These are phyloP conservation scores for Didymella segeticola DNA, from an alignment of 2,329 filamentous ascomycete genomes.

Conservation along the genomic window DNA sequence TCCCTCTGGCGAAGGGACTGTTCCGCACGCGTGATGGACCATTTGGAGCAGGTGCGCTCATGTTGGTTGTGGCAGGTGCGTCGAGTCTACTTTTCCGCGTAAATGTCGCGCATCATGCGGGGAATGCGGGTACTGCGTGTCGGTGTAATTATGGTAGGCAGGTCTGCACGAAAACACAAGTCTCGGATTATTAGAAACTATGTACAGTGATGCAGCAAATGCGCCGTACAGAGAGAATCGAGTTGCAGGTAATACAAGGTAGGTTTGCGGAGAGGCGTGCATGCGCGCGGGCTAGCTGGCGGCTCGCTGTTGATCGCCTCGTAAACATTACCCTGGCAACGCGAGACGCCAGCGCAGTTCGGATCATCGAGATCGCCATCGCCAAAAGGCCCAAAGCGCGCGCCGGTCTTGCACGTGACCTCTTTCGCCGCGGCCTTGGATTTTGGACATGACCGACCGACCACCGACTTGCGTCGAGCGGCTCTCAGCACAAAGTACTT, in stretches of 20 bases:
- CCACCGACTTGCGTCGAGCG: no score
- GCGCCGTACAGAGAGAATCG: slow-evolving; percentile 16
- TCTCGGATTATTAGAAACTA: slow-evolving; percentile 28
- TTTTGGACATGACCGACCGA: slow-evolving; percentile 3
- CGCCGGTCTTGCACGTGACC: slow-evolving; percentile 8
- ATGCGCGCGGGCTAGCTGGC: slow-evolving; percentile 15
- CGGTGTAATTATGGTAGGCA: slow-evolving; percentile 10
- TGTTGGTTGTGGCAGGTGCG: slow-evolving; percentile 44
- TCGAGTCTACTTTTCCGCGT: slow-evolving; percentile 28
- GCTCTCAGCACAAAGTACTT: slow-evolving; percentile 2
- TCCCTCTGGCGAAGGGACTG: slow-evolving; percentile 75
- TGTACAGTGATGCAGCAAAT: slow-evolving; percentile 35
- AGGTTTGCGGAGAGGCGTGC: slow-evolving; percentile 18
- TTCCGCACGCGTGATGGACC: slow-evolving; percentile 68
- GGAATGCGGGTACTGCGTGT: slow-evolving; percentile 31
- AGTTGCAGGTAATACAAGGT: slow-evolving; percentile 21
- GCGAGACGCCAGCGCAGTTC: slow-evolving; percentile 9
- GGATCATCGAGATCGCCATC: slow-evolving; percentile 2
- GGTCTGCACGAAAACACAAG: slow-evolving; percentile 15
- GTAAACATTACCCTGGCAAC: slow-evolving; percentile 27
- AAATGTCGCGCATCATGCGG: slow-evolving; percentile 32
- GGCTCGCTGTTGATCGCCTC: slow-evolving; percentile 24
- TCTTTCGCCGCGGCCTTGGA: slow-evolving; percentile 7
- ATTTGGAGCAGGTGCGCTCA: slow-evolving; percentile 64
- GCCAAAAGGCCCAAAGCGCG: slow-evolving; percentile 1